Conservation (phyloP, 345 rosid genomes). For the Aegle marmelos region DNA sequence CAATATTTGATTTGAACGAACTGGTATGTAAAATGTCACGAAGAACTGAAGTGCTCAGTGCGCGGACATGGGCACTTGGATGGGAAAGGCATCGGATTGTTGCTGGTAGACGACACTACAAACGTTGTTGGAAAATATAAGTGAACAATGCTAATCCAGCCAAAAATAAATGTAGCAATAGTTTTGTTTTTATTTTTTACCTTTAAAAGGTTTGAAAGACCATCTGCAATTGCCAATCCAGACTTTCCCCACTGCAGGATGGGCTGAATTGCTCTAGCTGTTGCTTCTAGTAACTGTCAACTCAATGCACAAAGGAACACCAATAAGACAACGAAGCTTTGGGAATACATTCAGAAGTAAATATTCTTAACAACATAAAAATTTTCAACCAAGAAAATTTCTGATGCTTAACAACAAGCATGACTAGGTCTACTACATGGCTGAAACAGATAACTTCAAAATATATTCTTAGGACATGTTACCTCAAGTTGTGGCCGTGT, state of each 20-base stretch:
- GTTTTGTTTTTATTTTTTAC: slow-evolving; percentile 22
- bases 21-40: slow-evolving; percentile 60
- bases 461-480: slow-evolving; percentile 1
- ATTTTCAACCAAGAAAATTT: neutral
- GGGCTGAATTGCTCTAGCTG: slow-evolving; percentile 85
- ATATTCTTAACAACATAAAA: no score
- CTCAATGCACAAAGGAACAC: slow-evolving; percentile 1
- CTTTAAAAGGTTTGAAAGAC: slow-evolving; percentile 86
- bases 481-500: slow-evolving; percentile 97
- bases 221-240: slow-evolving; percentile 83
- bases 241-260: slow-evolving; percentile 86
- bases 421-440: neutral
- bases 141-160: neutral
- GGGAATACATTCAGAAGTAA: neutral
- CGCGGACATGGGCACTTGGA: slow-evolving; percentile 93
- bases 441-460: neutral
- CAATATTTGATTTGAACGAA: slow-evolving; percentile 34
- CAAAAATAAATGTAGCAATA: neutral
- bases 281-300: slow-evolving; percentile 89
- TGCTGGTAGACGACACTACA: slow-evolving; percentile 95
- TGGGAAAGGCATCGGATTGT: slow-evolving; percentile 82
- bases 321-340: neutral
- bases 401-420: neutral
- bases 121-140: neutral
- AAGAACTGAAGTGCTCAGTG: slow-evolving; percentile 84